phyloP scores from a whole-genome alignment of 352 stramenopile genomes.

The Aphanomyces invadans region DNA sequence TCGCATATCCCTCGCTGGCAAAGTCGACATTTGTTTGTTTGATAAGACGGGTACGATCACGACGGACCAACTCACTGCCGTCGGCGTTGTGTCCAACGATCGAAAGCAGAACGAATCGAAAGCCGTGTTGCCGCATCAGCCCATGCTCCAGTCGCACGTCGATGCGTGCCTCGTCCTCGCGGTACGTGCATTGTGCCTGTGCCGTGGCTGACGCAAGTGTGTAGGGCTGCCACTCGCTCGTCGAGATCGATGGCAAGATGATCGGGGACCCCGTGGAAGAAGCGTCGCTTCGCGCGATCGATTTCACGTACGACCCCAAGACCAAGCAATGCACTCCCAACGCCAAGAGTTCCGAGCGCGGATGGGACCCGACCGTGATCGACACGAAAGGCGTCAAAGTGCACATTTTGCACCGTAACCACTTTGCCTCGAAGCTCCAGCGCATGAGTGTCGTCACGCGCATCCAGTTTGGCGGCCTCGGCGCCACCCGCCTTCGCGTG shows the following conservation, averaged over 20 bases:
- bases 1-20: constrained; percentile 95
- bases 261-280: constrained; percentile 98
- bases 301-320: constrained; percentile 81
- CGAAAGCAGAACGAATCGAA: constrained; percentile 30
- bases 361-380: constrained; percentile 47
- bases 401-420: constrained; percentile 90
- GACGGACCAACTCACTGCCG: constrained; percentile 91
- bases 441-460: constrained; percentile 95
- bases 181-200: background rate
- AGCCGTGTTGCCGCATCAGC: constrained; percentile 17
- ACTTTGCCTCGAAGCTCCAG: constrained; percentile 94
- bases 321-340: constrained; percentile 60
- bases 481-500: constrained; percentile 44
- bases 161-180: constrained; percentile 76
- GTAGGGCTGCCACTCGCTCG: constrained; percentile 93
- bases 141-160: constrained; percentile 76
- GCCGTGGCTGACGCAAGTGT: constrained; percentile 30
- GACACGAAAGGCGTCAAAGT: constrained; percentile 77
- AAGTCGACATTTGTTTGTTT: constrained; percentile 96
- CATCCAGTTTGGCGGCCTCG: constrained; percentile 52
- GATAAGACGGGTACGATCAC: constrained; percentile 99
- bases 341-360: constrained; percentile 64
- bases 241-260: constrained; percentile 94
- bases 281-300: constrained; percentile 94
- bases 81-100: constrained; percentile 87